Percentiles rank a stretch among this genome's conserved stretches.
phyloP scores from a whole-genome alignment of 1,284 basidiomycete species.

The Boletellus sp. region DNA sequence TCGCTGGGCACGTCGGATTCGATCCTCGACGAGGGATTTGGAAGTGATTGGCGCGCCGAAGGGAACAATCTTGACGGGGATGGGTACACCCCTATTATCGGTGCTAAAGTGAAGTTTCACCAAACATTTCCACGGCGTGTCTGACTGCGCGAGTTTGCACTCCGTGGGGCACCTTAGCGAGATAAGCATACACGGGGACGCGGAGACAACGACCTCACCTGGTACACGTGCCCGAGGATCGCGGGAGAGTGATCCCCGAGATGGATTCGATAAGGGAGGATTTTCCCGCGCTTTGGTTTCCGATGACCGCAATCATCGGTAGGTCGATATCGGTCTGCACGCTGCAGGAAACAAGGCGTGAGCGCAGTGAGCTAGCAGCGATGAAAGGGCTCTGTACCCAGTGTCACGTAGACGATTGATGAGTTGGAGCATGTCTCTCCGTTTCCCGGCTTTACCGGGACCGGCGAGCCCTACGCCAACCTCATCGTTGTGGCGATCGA shows the following conservation, averaged over 20 bases:
- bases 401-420: constrained; percentile 54
- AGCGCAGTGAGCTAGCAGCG: background rate
- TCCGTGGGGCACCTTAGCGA: constrained; percentile 65
- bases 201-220: constrained; percentile 36
- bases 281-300: constrained; percentile 68
- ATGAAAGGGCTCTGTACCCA: constrained; percentile 38
- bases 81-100: constrained; percentile 42
- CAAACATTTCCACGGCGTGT: constrained; percentile 53
- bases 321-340: constrained; percentile 65
- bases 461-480: constrained; percentile 45
- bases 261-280: constrained; percentile 74
- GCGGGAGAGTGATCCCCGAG: constrained; percentile 65
- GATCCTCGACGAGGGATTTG: constrained; percentile 56
- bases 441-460: constrained; percentile 33
- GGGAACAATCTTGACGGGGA: constrained; percentile 36
- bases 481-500: background rate
- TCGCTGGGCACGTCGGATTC: constrained; percentile 64
- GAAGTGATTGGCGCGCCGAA: constrained; percentile 56
- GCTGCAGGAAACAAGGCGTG: constrained; percentile 31
- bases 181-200: background rate
- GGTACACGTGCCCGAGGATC: constrained; percentile 65
- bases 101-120: constrained; percentile 55
- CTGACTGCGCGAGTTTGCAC: constrained; percentile 51
- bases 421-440: constrained; percentile 47
- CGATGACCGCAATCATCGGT: constrained; percentile 66